phyloP scores from a whole-genome alignment of 164 flowering plant species.

The Annona cherimola region DNA sequence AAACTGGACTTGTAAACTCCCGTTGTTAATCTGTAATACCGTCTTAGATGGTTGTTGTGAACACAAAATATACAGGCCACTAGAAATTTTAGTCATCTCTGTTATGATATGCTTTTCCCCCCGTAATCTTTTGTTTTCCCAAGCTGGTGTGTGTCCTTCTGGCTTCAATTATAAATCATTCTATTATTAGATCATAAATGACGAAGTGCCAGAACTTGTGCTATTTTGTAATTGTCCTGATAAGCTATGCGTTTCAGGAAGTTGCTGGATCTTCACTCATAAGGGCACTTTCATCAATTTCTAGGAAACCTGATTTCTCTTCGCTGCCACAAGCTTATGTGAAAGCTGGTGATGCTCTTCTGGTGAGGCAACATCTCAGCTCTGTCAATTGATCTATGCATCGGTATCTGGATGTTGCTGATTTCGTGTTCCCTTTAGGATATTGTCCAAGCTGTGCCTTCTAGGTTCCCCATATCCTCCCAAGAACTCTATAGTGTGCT shows the following conservation, averaged over 20 bases:
- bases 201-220: neutral
- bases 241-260: slow-evolving; percentile 34
- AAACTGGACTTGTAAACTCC: no score
- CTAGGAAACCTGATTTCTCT: slow-evolving; percentile 52
- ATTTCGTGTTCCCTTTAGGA: slow-evolving; percentile 40
- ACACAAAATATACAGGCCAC: no score
- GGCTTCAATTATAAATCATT: neutral
- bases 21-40: no score
- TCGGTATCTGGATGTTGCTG: neutral
- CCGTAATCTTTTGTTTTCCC: neutral
- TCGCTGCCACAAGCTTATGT: slow-evolving; percentile 55
- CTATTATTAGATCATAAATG: neutral
- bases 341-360: slow-evolving; percentile 67
- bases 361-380: slow-evolving; percentile 35
- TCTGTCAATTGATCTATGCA: neutral
- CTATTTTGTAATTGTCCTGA: slow-evolving; percentile 5
- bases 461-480: slow-evolving; percentile 60
- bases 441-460: slow-evolving; percentile 56
- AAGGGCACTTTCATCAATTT: slow-evolving; percentile 45
- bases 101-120: no score
- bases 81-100: no score
- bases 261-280: slow-evolving; percentile 63
- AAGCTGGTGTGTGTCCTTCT: neutral
- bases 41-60: no score
- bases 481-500: slow-evolving; percentile 64